A percentile compares a stretch with the other conserved stretches of the same genome.
phyloP scores from a whole-genome alignment of 2,329 filamentous ascomycete species.

The Colletotrichum sansevieriae region DNA sequence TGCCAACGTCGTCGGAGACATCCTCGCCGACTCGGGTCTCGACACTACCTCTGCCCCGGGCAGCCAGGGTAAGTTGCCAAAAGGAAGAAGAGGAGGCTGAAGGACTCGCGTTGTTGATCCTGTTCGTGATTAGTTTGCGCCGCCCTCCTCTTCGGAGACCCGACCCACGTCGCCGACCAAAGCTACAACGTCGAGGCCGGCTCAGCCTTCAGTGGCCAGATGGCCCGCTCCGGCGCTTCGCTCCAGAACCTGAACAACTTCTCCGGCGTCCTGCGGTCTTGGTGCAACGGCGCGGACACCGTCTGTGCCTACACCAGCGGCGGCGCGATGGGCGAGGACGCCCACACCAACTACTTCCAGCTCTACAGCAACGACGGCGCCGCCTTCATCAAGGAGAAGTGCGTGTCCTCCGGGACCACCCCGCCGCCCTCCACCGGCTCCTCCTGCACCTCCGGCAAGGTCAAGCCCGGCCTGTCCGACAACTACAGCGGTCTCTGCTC shows the following conservation, averaged over 20 bases:
- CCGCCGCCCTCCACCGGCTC: slow-evolving; percentile 33
- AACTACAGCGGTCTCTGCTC: slow-evolving; percentile 53
- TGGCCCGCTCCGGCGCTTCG: slow-evolving; percentile 31
- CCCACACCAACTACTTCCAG: slow-evolving; percentile 52
- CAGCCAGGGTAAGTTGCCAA: slow-evolving; percentile 49
- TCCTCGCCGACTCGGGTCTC: slow-evolving; percentile 50
- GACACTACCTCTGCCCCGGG: slow-evolving; percentile 46
- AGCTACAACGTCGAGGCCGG: slow-evolving; percentile 51
- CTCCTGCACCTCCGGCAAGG: slow-evolving; percentile 46
- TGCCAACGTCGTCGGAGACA: slow-evolving; percentile 53
- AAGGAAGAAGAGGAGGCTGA: background rate
- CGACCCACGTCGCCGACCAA: slow-evolving; percentile 51
- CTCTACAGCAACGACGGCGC: slow-evolving; percentile 36
- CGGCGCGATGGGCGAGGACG: slow-evolving; percentile 44
- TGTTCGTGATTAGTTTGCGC: slow-evolving; percentile 46
- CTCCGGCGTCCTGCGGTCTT: slow-evolving; percentile 45
- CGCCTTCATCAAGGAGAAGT: slow-evolving; percentile 40
- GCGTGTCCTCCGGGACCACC: slow-evolving; percentile 14
- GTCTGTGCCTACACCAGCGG: slow-evolving; percentile 54
- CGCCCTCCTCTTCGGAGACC: slow-evolving; percentile 51
- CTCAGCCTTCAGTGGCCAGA: slow-evolving; percentile 33
- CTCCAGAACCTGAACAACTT: slow-evolving; percentile 33
- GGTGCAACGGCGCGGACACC: slow-evolving; percentile 53
- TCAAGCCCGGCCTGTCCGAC: slow-evolving; percentile 46
- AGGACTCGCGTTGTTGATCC: background rate